A percentile compares a stretch with the other conserved stretches of the same genome.
phyloP scores from a whole-genome alignment of 1,139 yeast species.

The Hemisphaericaspora xylofermentans region DNA sequence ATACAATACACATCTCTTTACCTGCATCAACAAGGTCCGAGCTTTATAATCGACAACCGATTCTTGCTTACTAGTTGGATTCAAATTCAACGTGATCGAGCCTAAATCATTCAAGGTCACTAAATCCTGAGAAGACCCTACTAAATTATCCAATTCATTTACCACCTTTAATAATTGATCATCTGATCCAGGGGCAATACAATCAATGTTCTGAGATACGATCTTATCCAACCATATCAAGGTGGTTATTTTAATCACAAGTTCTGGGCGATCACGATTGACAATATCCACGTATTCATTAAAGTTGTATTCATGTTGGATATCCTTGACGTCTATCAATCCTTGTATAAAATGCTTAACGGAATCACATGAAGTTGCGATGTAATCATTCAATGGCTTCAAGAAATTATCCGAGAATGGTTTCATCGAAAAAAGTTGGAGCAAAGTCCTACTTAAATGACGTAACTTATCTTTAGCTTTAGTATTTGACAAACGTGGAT shows the following conservation, averaged over 20 bases:
- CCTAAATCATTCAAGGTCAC: constrained; percentile 45
- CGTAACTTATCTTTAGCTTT: constrained; percentile 50
- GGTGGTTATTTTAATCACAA: constrained; percentile 63
- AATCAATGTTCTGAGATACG: constrained; percentile 52
- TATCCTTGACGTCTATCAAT: constrained; percentile 52
- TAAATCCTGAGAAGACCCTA: constrained; percentile 39
- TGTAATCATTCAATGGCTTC: constrained; percentile 78
- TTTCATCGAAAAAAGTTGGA: constrained; percentile 66
- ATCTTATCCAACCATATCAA: constrained; percentile 62
- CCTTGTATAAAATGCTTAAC: constrained; percentile 44
- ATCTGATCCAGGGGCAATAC: constrained; percentile 47
- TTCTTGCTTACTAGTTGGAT: constrained; percentile 52
- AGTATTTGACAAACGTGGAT: constrained; percentile 1
- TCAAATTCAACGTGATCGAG: constrained; percentile 38
- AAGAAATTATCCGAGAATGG: constrained; percentile 71
- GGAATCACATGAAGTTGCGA: constrained; percentile 49
- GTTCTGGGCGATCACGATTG: constrained; percentile 61
- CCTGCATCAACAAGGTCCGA: constrained; percentile 66
- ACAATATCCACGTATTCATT: constrained; percentile 72
- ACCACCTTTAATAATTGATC: constrained; percentile 56
- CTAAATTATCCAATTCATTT: constrained; percentile 31
- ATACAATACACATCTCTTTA: constrained; percentile 76
- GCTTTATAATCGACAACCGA: constrained; percentile 45
- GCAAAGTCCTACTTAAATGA: constrained; percentile 58
- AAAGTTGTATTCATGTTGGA: constrained; percentile 62